Percentiles rank a stretch among this genome's conserved stretches.
Conservation (phyloP, 495 filamentous ascomycete genomes). For the Penicillium fimorum region DNA sequence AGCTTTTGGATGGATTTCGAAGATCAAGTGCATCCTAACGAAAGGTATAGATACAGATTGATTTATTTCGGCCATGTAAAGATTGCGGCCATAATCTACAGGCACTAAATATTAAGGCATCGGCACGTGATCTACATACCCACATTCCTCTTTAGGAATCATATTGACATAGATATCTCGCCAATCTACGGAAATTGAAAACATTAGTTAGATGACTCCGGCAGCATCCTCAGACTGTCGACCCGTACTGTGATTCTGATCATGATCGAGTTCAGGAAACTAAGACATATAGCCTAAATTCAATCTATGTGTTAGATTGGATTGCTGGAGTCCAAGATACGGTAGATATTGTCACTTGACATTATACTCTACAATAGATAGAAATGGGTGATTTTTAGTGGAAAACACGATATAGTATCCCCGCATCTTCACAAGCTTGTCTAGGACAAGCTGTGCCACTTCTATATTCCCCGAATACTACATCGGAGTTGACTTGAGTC, state of each 20-base stretch:
- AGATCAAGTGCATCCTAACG: too few species aligned
- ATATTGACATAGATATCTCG: too few species aligned
- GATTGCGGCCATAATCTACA: background rate
- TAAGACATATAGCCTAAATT: background rate
- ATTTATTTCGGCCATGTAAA: background rate
- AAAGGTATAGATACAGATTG: background rate
- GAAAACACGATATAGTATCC: background rate
- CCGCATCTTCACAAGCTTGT: background rate
- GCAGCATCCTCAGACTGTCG: background rate
- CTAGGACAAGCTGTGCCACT: background rate
- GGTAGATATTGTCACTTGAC: too few species aligned
- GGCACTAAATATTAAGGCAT: background rate
- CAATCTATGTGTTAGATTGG: background rate
- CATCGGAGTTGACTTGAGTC: background rate
- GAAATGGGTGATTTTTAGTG: background rate
- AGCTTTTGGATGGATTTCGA: too few species aligned
- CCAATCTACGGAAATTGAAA: too few species aligned
- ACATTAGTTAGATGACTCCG: background rate
- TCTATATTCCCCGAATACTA: slow-evolving; percentile 4
- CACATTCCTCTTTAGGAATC: background rate
- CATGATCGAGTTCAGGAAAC: background rate
- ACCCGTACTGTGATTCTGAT: background rate
- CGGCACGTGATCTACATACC: background rate
- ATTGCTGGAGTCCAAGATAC: too few species aligned
- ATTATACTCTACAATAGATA: background rate